Percentiles rank a stretch among this genome's conserved stretches.
Conservation (phyloP, 2,329 filamentous ascomycete species). For the Botryotinia calthae region DNA sequence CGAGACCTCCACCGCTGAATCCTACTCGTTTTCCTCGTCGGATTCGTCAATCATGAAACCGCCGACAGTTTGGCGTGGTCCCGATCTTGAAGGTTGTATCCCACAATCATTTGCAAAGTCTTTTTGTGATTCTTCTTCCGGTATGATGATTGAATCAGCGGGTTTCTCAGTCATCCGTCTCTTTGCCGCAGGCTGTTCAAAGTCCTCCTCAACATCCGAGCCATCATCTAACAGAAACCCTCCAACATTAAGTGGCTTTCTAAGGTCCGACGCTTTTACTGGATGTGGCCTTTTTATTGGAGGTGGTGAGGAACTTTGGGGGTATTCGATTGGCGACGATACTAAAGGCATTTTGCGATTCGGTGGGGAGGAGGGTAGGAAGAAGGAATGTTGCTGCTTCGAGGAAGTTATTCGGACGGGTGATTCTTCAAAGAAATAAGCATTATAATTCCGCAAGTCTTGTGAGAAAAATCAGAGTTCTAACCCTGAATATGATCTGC, state of each 20-base stretch:
- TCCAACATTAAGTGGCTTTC: slow-evolving; percentile 41
- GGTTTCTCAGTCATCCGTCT: slow-evolving; percentile 43
- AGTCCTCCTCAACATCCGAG: slow-evolving; percentile 41
- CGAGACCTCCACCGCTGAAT: slow-evolving; percentile 4
- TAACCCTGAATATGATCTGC: slow-evolving; percentile 41
- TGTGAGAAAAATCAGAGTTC: background rate
- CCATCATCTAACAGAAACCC: slow-evolving; percentile 48
- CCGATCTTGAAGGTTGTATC: background rate
- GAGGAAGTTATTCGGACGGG: slow-evolving; percentile 9
- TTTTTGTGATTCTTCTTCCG: background rate
- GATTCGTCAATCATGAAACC: slow-evolving; percentile 24
- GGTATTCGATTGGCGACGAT: slow-evolving; percentile 54
- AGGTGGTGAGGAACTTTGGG: slow-evolving; percentile 35
- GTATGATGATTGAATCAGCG: background rate
- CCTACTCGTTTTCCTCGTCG: slow-evolving; percentile 19
- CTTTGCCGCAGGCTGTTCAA: slow-evolving; percentile 43
- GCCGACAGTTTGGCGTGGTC: slow-evolving; percentile 18
- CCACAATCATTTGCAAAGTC: background rate
- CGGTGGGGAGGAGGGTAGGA: slow-evolving; percentile 13
- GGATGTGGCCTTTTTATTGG: slow-evolving; percentile 42
- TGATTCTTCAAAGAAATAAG: background rate
- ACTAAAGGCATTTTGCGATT: slow-evolving; percentile 52
- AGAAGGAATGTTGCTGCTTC: slow-evolving; percentile 10
- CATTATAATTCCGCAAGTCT: background rate
- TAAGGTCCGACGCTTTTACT: slow-evolving; percentile 36